These are phyloP conservation scores for Syzygium grande DNA, from an alignment of 345 rosid genomes.

Conservation along the genomic window DNA sequence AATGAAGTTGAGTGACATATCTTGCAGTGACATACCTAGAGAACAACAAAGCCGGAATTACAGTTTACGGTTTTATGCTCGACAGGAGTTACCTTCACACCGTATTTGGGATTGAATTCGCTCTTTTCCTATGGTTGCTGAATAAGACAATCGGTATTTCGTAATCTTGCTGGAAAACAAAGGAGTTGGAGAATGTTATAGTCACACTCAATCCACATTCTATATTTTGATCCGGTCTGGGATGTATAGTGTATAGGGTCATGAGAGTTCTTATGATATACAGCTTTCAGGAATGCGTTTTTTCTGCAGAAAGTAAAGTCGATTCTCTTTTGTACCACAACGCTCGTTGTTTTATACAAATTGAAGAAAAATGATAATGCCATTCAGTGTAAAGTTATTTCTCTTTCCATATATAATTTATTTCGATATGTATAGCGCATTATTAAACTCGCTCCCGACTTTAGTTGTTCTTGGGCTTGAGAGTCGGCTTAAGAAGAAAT, in stretches of 20 bases:
- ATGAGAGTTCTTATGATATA: background rate
- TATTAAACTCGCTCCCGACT: background rate
- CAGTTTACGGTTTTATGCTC: slow-evolving; percentile 72
- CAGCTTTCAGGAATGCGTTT: background rate
- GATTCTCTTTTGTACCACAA: background rate
- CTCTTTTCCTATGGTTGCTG: slow-evolving; percentile 84
- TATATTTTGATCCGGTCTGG: background rate
- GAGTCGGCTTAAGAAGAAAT: background rate
- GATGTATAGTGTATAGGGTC: background rate
- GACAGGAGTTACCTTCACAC: slow-evolving; percentile 85
- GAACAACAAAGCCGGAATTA: slow-evolving; percentile 83
- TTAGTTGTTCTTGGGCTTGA: background rate
- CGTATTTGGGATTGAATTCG: slow-evolving; percentile 68
- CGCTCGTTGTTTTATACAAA: background rate
- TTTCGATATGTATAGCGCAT: background rate
- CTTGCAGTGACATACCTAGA: slow-evolving; percentile 75
- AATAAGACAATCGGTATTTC: slow-evolving; percentile 69
- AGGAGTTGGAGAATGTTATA: background rate
- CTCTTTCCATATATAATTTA: background rate
- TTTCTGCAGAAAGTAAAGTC: background rate
- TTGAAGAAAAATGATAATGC: background rate
- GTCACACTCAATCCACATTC: background rate
- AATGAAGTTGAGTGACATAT: background rate
- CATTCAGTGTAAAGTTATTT: background rate
- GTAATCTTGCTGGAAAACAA: background rate